Evolutionary conservation across 352 stramenopile species (phyloP).

Genomic region (Plasmopara viticola): DNA sequence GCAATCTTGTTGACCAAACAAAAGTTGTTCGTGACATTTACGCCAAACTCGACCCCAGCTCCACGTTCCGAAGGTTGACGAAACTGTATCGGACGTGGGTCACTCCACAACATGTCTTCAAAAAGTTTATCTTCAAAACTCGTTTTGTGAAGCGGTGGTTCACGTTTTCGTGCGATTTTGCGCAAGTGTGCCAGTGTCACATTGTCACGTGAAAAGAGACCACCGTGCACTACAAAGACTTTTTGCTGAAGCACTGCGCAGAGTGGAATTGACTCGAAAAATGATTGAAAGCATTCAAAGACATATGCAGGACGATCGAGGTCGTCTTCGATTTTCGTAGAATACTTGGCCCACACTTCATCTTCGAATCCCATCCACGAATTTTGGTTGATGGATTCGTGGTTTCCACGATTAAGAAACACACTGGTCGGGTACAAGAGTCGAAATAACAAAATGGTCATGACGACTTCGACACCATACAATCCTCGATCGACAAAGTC

Average conservation of each 20-base stretch:
- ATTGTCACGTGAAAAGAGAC: slow-evolving; percentile 88
- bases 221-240: slow-evolving; percentile 93
- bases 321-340: slow-evolving; percentile 47
- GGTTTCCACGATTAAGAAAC: slow-evolving; percentile 92
- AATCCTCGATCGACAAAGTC: slow-evolving; percentile 93
- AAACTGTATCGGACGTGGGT: slow-evolving; percentile 72
- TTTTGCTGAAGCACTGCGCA: slow-evolving; percentile 86
- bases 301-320: slow-evolving; percentile 37
- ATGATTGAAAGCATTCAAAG: slow-evolving; percentile 66
- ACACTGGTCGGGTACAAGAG: slow-evolving; percentile 81
- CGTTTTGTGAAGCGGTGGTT: slow-evolving; percentile 82
- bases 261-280: slow-evolving; percentile 88
- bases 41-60: slow-evolving; percentile 89
- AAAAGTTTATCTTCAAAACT: slow-evolving; percentile 92
- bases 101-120: slow-evolving; percentile 91
- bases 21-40: slow-evolving; percentile 92
- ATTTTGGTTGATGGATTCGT: slow-evolving; percentile 93
- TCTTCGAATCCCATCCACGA: slow-evolving; percentile 92
- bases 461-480: slow-evolving; percentile 84
- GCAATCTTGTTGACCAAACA: slow-evolving; percentile 90
- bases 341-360: slow-evolving; percentile 83
- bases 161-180: slow-evolving; percentile 87
- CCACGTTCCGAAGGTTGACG: slow-evolving; percentile 82
- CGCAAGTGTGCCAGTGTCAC: slow-evolving; percentile 88
- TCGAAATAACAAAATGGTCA: slow-evolving; percentile 71